Base-by-base conservation (phyloP, 495 filamentous ascomycete genomes). In the Penicillium waksmanii region DNA sequence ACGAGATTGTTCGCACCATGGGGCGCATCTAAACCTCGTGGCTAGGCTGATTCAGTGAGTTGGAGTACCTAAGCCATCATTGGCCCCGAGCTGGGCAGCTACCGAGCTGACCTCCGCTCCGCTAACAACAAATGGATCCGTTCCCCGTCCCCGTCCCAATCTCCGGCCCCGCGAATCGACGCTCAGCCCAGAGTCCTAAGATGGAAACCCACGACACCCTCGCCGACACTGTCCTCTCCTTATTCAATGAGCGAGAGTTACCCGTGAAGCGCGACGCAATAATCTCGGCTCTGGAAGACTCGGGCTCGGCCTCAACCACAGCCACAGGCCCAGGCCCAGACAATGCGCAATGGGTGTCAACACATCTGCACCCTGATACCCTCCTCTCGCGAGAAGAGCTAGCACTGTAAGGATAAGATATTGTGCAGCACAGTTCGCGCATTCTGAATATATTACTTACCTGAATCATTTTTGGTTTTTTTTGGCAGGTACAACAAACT, bases 341-440 rank as follows among this genome's bases (percentile, higher is more conserved):
- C 23, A 70, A 68, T 61, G 60, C 57, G 47, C 61, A 76, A 57
- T 79, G 77, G 76, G 66, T 71, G 18, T 58, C 63, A 17, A 72
- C 65, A 34, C 67, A 77, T 53, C 55, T 79, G 23, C 63, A 44
- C 38, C 57, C 63, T 1, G 68, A 73, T 40, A 76, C 74, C 5
- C 63, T 80, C 23, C 66, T 80, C 42, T 78, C 76, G 9, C 66
- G 69, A 42, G 77, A 80, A 50, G 77, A 80, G 61, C 62, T 77
- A 13, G 55, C 53, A 43, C 50, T 79, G 77, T 78, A 68, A 36
- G 68, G 51, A 15, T 38, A 25, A 10, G 21, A 1, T 23, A 19
- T 3, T 23, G 5, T 10, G 0, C 46, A 4, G 17, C 36, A 5
- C 12, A 40, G 5, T 4, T 40, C 36, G 36, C 36, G 4, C 23